Conservation (phyloP, 1,139 yeast genomes). For the Arxiozyma slooffiae region DNA sequence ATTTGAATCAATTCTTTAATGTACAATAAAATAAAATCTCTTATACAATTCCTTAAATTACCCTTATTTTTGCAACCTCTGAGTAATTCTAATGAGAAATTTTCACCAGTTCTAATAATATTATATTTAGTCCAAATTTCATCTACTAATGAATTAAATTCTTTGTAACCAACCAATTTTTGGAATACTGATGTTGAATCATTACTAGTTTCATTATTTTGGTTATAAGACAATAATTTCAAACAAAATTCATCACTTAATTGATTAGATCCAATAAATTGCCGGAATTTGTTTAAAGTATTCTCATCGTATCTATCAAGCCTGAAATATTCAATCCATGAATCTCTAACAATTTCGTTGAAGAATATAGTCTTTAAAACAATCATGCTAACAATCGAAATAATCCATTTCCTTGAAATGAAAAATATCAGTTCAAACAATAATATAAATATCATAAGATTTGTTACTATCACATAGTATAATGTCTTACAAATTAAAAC, state of each 20-base stretch:
- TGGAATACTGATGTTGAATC: not conserved
- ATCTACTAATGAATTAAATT: not conserved
- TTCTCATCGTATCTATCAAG: constrained; percentile 12
- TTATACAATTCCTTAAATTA: not conserved
- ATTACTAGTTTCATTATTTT: not conserved
- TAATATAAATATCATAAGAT: constrained; percentile 1
- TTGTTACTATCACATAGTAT: constrained; percentile 4
- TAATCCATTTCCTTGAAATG: not conserved
- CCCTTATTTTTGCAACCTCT: not conserved
- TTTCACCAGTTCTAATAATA: not conserved
- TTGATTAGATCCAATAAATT: constrained; percentile 6
- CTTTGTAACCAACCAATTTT: not conserved
- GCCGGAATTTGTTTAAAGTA: constrained; percentile 9
- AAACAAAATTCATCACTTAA: constrained; percentile 1
- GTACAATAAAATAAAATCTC: not conserved
- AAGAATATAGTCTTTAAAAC: constrained; percentile 17
- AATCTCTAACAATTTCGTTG: constrained; percentile 19
- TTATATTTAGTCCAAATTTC: not conserved
- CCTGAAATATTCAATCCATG: constrained; percentile 21
- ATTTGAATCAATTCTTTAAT: not conserved
- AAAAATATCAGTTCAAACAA: constrained; percentile 2
- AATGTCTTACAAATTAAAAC: constrained; percentile 1
- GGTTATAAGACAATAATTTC: not conserved
- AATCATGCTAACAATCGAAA: constrained; percentile 5
- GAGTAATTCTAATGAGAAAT: not conserved